Base-by-base conservation (phyloP, 192 early-diverging fungal genomes). In the Helicostylum pulchrum region DNA sequence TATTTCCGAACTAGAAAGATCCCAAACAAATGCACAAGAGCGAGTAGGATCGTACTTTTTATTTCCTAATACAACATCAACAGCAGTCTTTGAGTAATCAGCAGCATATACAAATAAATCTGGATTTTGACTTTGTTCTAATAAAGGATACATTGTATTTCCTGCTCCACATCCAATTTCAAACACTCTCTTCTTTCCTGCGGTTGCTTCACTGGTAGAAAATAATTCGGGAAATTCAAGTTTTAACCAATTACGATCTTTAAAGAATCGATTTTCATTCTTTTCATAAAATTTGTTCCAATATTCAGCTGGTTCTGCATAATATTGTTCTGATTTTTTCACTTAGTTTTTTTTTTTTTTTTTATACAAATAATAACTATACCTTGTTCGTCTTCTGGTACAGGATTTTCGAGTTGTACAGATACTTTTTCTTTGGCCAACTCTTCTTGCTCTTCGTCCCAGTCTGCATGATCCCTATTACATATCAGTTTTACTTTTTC, bases 151-250 rank as follows among this genome's bases (percentile, higher is more conserved):
- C 64, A 97, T 85, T 59, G 94, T 94, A 74, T 94, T 96, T 52
- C 96, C 97, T 1, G 94, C 95, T 2, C 98, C 98, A 76, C 98
- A 99, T 48, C 98, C 98, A 39, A 97, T 88, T 70, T 99, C 98
- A 63, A 93, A 85, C 7, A 99, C 83, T 10, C 61, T 76, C 64
- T 85, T 79, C 21, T 69, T 67, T 43, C 83, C 83, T 15, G 77
- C 80, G 78, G 83, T 70, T 12, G 66, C 70, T 48, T 76, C 67
- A 31, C 76, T 74, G 19, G 77, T 72, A 8, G 67, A 62, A 53
- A 88, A 88, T 36, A 99, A 78, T 71, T 99, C 94, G 45, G 90
- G 89, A 75, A 98, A 99, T 78, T 98, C 96, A 10, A 94, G 72
- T 59, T 89, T 86, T 7, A 94, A 85, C 96, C 97, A 99, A 73